phyloP scores from a whole-genome alignment of 371 early-diverging fungal species.

The Chytridium lagenaria region DNA sequence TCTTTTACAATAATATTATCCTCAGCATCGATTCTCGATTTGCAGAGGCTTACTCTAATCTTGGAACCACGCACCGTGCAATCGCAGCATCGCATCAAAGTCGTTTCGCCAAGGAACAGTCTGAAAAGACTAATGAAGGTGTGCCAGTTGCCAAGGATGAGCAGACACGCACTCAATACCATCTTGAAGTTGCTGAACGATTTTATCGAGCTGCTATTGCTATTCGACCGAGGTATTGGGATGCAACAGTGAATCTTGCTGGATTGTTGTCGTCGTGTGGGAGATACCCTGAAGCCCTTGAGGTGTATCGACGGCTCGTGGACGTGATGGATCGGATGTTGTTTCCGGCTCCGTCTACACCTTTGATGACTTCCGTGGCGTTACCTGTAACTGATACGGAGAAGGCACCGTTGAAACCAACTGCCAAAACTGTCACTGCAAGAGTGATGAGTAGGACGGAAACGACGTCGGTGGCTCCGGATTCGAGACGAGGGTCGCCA shows the following conservation, averaged over 20 bases:
- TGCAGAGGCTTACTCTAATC: conserved; percentile 91
- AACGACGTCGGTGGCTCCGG: neutral
- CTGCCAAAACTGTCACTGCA: neutral
- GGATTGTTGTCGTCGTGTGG: conserved; percentile 72
- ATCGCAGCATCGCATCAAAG: conserved; percentile 52
- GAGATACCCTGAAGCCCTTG: conserved; percentile 72
- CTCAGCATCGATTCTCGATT: conserved; percentile 80
- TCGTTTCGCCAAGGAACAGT: neutral
- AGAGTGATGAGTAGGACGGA: conserved; percentile 21
- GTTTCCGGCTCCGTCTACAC: neutral
- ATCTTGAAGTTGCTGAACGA: conserved; percentile 66
- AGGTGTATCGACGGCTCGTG: conserved; percentile 63
- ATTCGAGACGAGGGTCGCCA: neutral
- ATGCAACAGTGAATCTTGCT: conserved; percentile 87
- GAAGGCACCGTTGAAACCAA: too few species aligned
- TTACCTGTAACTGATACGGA: neutral
- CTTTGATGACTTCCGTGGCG: neutral
- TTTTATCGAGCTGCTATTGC: conserved; percentile 88
- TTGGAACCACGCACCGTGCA: conserved; percentile 85
- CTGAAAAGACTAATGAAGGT: neutral
- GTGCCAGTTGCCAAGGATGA: neutral
- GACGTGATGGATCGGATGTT: conserved; percentile 44
- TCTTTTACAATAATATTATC: conserved; percentile 81
- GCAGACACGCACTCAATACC: neutral
- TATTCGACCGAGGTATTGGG: conserved; percentile 90